These are phyloP conservation scores for Lipomyces anomalus DNA, from an alignment of 805 yeast genomes.

Conservation along the genomic window DNA sequence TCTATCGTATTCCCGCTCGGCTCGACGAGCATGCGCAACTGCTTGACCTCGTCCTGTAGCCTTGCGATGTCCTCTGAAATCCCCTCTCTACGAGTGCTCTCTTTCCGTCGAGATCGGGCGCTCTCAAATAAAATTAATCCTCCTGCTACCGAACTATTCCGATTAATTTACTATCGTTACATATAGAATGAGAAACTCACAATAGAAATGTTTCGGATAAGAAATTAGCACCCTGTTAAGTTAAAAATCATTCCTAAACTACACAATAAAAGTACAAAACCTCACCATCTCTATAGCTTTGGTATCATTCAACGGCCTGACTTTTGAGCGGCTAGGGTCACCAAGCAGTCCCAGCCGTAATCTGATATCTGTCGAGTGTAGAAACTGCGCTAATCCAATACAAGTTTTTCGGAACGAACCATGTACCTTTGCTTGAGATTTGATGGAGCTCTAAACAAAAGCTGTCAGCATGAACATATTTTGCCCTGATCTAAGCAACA, in stretches of 20 bases:
- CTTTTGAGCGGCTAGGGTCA: slow-evolving; percentile 40
- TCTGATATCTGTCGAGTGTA: slow-evolving; percentile 60
- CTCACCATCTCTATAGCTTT: slow-evolving; percentile 61
- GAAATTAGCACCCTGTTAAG: slow-evolving; percentile 59
- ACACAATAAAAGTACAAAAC: neutral
- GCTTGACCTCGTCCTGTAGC: slow-evolving; percentile 64
- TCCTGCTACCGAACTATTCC: slow-evolving; percentile 58
- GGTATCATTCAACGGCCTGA: slow-evolving; percentile 74
- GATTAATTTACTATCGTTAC: neutral
- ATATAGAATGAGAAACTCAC: slow-evolving; percentile 11
- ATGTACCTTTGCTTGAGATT: slow-evolving; percentile 70
- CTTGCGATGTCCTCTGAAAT: slow-evolving; percentile 67
- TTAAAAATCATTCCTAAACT: neutral
- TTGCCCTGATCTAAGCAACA: neutral
- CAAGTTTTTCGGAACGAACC: slow-evolving; percentile 57
- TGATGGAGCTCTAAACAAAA: slow-evolving; percentile 45
- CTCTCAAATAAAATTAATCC: slow-evolving; percentile 67
- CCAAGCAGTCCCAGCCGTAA: slow-evolving; percentile 59
- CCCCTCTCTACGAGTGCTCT: slow-evolving; percentile 52
- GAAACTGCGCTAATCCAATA: slow-evolving; percentile 62
- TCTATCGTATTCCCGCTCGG: too few species aligned
- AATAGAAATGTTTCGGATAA: slow-evolving; percentile 73
- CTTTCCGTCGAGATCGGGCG: slow-evolving; percentile 60
- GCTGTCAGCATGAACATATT: slow-evolving; percentile 1
- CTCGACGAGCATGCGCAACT: too few species aligned